phyloP scores from a whole-genome alignment of 129 eudicot genomes.

The Ambrosia trifida region DNA sequence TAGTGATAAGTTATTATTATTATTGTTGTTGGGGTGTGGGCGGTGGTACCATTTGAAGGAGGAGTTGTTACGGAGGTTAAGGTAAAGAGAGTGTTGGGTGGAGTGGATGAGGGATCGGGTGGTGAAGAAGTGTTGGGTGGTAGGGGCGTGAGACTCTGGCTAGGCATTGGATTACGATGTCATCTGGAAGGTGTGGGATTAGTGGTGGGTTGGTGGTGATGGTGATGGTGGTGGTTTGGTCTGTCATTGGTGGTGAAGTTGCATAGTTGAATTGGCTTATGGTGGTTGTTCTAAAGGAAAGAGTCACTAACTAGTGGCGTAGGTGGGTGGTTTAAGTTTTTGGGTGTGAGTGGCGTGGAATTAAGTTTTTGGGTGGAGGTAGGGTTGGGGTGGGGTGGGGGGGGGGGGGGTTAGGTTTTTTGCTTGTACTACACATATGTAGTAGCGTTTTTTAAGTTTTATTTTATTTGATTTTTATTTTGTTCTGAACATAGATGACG shows the following conservation, averaged over 20 bases:
- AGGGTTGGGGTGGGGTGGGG: no score
- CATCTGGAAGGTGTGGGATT: conserved; percentile 74
- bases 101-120: conserved; percentile 60
- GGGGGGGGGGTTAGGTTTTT: no score
- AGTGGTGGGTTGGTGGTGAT: conserved; percentile 39
- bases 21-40: conserved; percentile 37
- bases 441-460: no score
- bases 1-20: conserved; percentile 20
- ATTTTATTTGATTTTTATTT: no score
- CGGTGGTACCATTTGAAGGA: conserved; percentile 58
- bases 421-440: no score
- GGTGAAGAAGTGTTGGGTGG: conserved; percentile 66
- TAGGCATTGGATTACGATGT: conserved; percentile 73
- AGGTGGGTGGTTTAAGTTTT: no score
- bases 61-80: conserved; percentile 58
- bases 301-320: no score
- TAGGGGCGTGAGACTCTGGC: conserved; percentile 69
- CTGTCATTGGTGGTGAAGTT: conserved; percentile 26
- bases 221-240: conserved; percentile 27
- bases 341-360: no score
- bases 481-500: no score
- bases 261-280: no score
- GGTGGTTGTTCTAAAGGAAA: no score
- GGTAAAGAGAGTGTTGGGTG: conserved; percentile 61
- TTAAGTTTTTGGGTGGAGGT: no score